Conservation (phyloP, 2,329 filamentous ascomycete genomes). For the Arthrinium phaeospermum region DNA sequence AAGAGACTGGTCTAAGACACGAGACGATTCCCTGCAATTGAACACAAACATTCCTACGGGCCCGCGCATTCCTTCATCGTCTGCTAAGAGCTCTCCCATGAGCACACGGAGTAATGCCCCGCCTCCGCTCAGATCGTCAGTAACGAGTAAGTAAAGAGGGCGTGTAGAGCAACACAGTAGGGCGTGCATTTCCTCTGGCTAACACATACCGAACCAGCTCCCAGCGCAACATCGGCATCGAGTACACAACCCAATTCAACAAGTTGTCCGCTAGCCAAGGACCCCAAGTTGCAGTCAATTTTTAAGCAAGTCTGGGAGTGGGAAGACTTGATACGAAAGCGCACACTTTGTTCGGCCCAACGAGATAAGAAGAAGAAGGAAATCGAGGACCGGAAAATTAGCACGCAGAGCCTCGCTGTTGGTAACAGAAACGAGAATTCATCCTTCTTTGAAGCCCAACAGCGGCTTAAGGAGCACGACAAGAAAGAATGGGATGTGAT, state of each 20-base stretch:
- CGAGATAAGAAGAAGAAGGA: constrained; percentile 22
- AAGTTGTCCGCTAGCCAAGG: constrained; percentile 24
- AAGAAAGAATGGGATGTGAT: background rate
- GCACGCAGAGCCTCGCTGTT: background rate
- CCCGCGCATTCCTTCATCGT: background rate
- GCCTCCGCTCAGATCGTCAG: background rate
- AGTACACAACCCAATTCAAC: background rate
- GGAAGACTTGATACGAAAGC: constrained; percentile 24
- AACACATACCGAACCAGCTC: background rate
- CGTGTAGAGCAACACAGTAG: background rate
- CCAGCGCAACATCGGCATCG: background rate
- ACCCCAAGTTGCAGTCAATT: constrained; percentile 32
- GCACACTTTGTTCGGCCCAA: constrained; percentile 22
- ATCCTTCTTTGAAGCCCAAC: background rate
- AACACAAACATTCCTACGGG: constrained; percentile 5
- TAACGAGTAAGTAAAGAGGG: background rate
- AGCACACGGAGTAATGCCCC: background rate
- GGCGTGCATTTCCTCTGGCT: background rate
- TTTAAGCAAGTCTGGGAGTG: constrained; percentile 29
- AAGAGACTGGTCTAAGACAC: background rate
- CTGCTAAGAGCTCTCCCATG: background rate
- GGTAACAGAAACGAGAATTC: background rate
- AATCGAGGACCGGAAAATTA: background rate
- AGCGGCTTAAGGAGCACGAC: background rate
- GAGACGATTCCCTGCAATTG: background rate